Evolutionary conservation across 805 yeast genomes (phyloP).

Genomic region (Groenewaldozyma salmanticensis): DNA sequence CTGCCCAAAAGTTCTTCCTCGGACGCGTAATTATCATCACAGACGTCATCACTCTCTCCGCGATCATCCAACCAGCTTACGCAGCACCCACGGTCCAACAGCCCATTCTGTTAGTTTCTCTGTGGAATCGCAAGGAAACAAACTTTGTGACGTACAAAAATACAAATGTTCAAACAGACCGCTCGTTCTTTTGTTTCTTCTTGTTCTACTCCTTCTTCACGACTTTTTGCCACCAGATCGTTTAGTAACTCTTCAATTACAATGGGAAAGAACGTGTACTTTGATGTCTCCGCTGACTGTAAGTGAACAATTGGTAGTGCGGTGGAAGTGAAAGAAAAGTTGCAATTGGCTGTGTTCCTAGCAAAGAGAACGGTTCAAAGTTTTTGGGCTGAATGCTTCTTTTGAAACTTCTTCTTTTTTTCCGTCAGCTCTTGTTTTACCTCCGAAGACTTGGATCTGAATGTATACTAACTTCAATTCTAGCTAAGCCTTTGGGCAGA

Average conservation of each 20-base stretch:
- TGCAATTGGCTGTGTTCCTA: neutral
- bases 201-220: conserved; percentile 35
- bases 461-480: neutral
- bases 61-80: too few relatives aligned
- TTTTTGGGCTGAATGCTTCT: too few relatives aligned
- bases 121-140: too few relatives aligned
- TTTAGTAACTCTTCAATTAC: conserved; percentile 17
- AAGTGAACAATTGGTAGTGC: conserved; percentile 8
- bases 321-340: neutral
- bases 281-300: conserved; percentile 71
- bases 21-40: too few relatives aligned
- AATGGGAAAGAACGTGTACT: conserved; percentile 48
- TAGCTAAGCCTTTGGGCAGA: conserved; percentile 64
- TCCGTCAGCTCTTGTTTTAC: neutral
- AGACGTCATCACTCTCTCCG: too few relatives aligned
- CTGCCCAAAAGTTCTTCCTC: too few relatives aligned
- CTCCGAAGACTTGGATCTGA: neutral
- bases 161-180: too few relatives aligned
- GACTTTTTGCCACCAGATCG: conserved; percentile 9
- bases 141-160: too few relatives aligned
- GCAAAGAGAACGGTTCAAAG: too few relatives aligned
- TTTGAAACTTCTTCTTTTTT: too few relatives aligned
- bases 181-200: conserved; percentile 6
- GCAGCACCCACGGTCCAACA: too few relatives aligned
- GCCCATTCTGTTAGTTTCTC: too few relatives aligned